Base-by-base conservation (phyloP, 495 filamentous ascomycete species). In the Rhypophila decipiens region DNA sequence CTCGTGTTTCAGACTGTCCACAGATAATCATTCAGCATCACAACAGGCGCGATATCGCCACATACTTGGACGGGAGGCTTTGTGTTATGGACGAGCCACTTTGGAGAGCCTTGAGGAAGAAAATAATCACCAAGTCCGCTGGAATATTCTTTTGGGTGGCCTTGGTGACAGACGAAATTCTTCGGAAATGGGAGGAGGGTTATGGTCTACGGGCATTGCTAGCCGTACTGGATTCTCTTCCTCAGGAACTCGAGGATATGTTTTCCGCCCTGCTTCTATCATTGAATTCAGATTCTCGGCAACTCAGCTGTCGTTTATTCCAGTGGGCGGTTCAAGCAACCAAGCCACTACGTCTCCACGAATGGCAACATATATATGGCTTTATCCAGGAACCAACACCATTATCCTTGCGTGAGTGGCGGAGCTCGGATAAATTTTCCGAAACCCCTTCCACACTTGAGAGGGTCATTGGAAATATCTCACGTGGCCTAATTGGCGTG, bases 361-460 rank as follows among this genome's bases (percentile, higher is more conserved):
- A 58, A 46, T 58, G 55, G 55, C 47, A 48, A 18, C 55, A 58
- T 29, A 47, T 56, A 24, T 5, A 55, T 44, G 51, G 51, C 9
- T 58, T 55, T 24, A 51, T 46, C 7, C 18, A 36, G 17, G n/a
- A 46, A 21, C 48, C 44, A 2, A 20, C n/a, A 15, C 45, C 45
- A 18, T 5, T 3, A 5, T 55, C 53, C 0, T 23, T 56, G 12
- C 0, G 8, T 0, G 49, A 48, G 8, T 56, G 53, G 53, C 29
- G 29, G 3, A 17, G 38, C 4, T 56, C 53, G 2, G 12, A 33
- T 4, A 4, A 34, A n/a, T 56, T 42, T 15, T 47, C 44, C 17
- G 36, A 41, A 15, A 45, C 8, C 39, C 48, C 51, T 17, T 47
- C 42, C 2, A 47, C 50, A 37, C 38, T 50, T 2, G 46, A 50